Conservation (phyloP, 495 filamentous ascomycete species). For the Daldinia concentrica region DNA sequence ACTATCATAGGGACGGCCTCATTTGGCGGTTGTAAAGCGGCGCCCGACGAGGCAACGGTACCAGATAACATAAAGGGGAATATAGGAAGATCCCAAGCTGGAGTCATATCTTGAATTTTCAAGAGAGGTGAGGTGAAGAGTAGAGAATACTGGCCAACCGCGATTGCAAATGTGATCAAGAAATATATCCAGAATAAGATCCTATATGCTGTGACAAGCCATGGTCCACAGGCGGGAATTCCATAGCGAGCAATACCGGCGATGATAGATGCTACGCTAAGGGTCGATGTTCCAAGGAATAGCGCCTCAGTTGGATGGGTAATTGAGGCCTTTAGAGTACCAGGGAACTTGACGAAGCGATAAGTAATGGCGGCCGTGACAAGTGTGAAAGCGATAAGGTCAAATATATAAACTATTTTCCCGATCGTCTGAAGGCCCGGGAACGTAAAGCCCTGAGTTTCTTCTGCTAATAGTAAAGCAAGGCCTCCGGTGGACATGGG, state of each 20-base stretch:
- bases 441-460: conserved; percentile 64
- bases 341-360: conserved; percentile 65
- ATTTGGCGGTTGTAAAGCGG: conserved; percentile 54
- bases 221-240: conserved; percentile 52
- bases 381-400: conserved; percentile 66
- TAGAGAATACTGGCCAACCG: conserved; percentile 61
- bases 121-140: conserved; percentile 58
- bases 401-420: conserved; percentile 67
- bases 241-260: conserved; percentile 67
- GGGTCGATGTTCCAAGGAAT: conserved; percentile 74
- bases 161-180: conserved; percentile 51
- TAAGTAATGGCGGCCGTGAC: conserved; percentile 62
- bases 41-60: conserved; percentile 55
- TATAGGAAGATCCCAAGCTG: conserved; percentile 65
- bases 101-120: conserved; percentile 56
- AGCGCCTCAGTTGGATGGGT: conserved; percentile 70
- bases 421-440: conserved; percentile 66
- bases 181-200: conserved; percentile 65
- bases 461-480: conserved; percentile 65
- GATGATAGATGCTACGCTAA: conserved; percentile 71
- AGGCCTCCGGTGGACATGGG: conserved; percentile 72
- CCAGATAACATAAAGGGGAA: conserved; percentile 66
- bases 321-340: conserved; percentile 64
- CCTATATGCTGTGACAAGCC: conserved; percentile 54
- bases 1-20: conserved; percentile 58